Evolutionary conservation across 805 yeast species (phyloP), one percentile per base, ranked within the genome.

Genomic region (Yarrowia deformans): DNA sequence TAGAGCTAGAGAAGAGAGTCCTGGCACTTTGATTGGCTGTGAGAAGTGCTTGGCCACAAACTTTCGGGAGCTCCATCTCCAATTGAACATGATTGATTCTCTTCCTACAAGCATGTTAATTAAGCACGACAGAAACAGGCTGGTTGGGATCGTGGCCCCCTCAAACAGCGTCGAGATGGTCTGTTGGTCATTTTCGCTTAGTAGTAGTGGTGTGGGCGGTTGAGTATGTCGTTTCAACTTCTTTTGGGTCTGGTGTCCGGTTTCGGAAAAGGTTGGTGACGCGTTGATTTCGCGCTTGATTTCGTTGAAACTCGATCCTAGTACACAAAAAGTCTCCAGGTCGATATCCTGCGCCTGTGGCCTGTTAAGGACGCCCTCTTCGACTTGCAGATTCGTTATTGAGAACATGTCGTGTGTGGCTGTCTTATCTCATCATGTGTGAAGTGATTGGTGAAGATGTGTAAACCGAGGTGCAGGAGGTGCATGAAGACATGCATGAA

Each of bases 81-180:
- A 60, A 1, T n/a, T n/a, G 16, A 60, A 60, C 66, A 60, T 43
- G 29, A 60, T 43, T 0, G 66, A 60, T 32, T 60, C 66, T n/a
- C 52, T n/a, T 32, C 66, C 66, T 0, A 60, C 66, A 23, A 60
- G 18, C 40, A 60, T 23, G 46, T 60, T 60, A 14, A 43, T 9
- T 29, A 60, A 18, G 34, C 66, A 60, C 1, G 66, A 6, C 19
- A 60, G 19, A 60, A 43, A 60, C 18, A 60, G 19, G 34, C 46
- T 19, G 18, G 66, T 45, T 12, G 66, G 66, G 23, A 60, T 60
- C 2, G 34, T 18, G 19, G 52, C 50, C 16, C 66, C 66, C 7
- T 32, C 42, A 19, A 60, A 60, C 8, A 60, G 37, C 32, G 66
- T 8, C 18, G 66, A 34, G 3, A 60, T 45, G 6, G 42, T 35